Evolutionary conservation across 2,329 filamentous ascomycete species (phyloP).

Genomic region (Cercospora citrullina): DNA sequence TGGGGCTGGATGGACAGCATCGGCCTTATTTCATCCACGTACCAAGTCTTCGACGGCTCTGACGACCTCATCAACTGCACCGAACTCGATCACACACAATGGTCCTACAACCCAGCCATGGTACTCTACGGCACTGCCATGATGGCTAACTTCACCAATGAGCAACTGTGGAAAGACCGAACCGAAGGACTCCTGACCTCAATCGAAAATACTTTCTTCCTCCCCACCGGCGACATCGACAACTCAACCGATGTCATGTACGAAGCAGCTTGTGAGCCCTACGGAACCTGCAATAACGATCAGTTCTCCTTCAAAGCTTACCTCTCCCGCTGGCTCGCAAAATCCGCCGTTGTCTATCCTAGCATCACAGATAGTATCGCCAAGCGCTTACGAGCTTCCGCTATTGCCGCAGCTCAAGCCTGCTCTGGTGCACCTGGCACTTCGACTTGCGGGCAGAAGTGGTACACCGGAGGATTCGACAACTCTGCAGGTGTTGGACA

Average conservation of each 20-base stretch:
- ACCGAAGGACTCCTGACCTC: constrained; percentile 60
- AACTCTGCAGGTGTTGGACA: constrained; percentile 45
- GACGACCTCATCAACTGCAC: constrained; percentile 55
- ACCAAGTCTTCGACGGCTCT: constrained; percentile 58
- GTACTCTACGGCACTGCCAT: constrained; percentile 57
- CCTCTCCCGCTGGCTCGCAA: constrained; percentile 62
- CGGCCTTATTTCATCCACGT: constrained; percentile 53
- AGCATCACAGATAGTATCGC: constrained; percentile 43
- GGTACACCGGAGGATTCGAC: constrained; percentile 48
- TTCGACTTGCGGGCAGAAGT: constrained; percentile 48
- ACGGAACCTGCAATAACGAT: constrained; percentile 65
- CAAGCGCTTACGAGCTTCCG: constrained; percentile 44
- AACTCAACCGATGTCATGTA: constrained; percentile 58
- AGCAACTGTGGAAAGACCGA: constrained; percentile 57
- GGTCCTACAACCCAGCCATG: constrained; percentile 59
- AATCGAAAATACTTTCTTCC: constrained; percentile 55
- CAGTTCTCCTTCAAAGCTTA: constrained; percentile 77
- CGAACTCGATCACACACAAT: constrained; percentile 54
- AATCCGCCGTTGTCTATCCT: constrained; percentile 47
- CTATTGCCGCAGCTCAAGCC: constrained; percentile 45
- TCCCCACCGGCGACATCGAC: constrained; percentile 40
- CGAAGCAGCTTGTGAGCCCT: constrained; percentile 66
- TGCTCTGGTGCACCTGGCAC: constrained; percentile 46
- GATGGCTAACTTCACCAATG: constrained; percentile 56
- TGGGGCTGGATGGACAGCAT: constrained; percentile 57